Base-by-base conservation (phyloP, 1,284 basidiomycete species). In the Peniophora sp. region DNA sequence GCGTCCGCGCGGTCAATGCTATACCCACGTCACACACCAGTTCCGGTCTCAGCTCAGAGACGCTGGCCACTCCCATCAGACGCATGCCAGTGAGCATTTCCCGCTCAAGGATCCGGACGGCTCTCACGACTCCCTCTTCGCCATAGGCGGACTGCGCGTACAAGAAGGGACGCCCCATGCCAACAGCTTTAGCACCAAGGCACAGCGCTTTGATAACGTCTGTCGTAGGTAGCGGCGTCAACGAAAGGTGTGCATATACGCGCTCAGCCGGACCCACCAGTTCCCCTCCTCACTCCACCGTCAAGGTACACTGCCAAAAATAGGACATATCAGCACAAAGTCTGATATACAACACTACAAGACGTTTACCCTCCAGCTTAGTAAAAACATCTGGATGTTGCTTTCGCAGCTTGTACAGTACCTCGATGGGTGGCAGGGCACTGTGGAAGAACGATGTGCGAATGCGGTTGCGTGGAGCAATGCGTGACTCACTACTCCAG, bases 201-300 rank as follows among this genome's bases (percentile, higher is more conserved):
- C 92, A 95, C 2, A 97, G 68, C 0, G 93, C 92, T 68, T 97
- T 97, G 49, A 97, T 69, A 8, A 96, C 84, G 65, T 95, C 92
- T 75, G 24, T 46, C 27, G 18, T 32, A 3, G 9, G 27, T 41
- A 34, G 24, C 18, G n/a, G 20, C 5, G 27, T 27, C n/a, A 50
- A 41, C 14, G 24, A 42, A 46, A 42, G 36, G 20, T 32, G 22
- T 36, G 36, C 9, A 12, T 47, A n/a, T 53, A 15, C 36, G 48
- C 34, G 35, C 45, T 35, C 15, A 18, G 11, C 17, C 24, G 20
- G 34, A 3, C 71, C 36, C 51, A 83, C 84, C 84, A 55, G 90
- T 93, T 20, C 94, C 94, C 42, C 94, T 77, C 49, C 78, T 74
- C 32, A 93, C 74, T 3, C 93, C 94, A 14, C 94, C 94, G 63